Evolutionary conservation across 164 flowering plant species (phyloP).

Genomic region (Umbilicus rupestris): DNA sequence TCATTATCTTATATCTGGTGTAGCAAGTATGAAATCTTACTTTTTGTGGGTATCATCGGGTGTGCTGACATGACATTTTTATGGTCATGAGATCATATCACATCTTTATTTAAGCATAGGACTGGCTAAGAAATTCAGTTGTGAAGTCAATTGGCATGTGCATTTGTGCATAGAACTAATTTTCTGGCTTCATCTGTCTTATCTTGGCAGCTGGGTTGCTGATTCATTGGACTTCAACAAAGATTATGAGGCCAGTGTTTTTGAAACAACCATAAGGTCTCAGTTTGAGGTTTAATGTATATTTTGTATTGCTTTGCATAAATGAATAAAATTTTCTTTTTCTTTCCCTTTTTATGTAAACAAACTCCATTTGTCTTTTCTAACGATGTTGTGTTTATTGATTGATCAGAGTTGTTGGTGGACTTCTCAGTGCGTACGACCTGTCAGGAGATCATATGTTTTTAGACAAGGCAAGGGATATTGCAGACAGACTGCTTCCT

Average conservation of each 20-base stretch:
- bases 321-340: conserved; percentile 10
- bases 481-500: conserved; percentile 90
- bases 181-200: conserved; percentile 1
- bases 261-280: conserved; percentile 99
- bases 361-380: background rate
- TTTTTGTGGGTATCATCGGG: background rate
- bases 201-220: conserved; percentile 82
- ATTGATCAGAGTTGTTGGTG: conserved; percentile 86
- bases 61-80: background rate
- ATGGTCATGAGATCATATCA: background rate
- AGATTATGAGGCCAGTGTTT: conserved; percentile 89
- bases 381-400: background rate
- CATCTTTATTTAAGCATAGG: background rate
- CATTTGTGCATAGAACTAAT: background rate
- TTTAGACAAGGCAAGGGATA: conserved; percentile 87
- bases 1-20: background rate
- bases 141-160: background rate
- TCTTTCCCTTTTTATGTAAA: background rate
- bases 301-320: conserved; percentile 10
- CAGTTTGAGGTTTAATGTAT: conserved; percentile 64
- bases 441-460: conserved; percentile 80
- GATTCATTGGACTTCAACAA: conserved; percentile 86
- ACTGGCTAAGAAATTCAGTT: background rate
- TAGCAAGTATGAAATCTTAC: background rate
- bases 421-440: conserved; percentile 97